Percentiles rank a stretch among this genome's conserved stretches.
Conservation (phyloP, 2,329 filamentous ascomycete species). For the Calonectria crousiana region DNA sequence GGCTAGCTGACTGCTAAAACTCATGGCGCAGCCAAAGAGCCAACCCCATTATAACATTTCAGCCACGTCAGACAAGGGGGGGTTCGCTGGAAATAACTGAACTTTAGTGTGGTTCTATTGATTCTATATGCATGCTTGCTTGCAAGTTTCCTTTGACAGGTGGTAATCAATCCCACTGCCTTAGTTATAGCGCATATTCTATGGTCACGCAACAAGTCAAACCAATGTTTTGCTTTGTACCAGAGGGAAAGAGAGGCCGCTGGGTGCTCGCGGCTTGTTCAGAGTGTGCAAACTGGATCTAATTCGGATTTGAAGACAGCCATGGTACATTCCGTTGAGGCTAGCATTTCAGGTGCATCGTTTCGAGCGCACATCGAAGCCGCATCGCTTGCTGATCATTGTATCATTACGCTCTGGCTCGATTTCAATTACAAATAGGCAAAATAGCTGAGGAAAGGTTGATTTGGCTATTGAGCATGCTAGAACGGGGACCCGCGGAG, state of each 20-base stretch:
- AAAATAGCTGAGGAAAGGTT: background rate
- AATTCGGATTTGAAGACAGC: background rate
- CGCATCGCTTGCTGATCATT: background rate
- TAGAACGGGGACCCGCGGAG: slow-evolving; percentile 7
- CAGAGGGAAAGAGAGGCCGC: background rate
- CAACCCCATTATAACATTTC: background rate
- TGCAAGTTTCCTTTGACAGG: background rate
- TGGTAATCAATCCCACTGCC: background rate
- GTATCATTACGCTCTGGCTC: background rate
- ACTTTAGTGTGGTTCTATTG: background rate
- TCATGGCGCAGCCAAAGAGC: background rate
- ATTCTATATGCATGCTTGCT: background rate
- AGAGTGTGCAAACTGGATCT: background rate
- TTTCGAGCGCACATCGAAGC: background rate
- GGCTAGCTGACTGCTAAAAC: background rate
- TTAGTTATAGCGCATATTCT: background rate
- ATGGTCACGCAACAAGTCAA: background rate
- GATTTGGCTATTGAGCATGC: background rate
- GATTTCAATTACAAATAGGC: background rate
- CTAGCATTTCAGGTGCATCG: background rate
- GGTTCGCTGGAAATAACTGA: background rate
- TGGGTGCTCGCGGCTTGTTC: background rate
- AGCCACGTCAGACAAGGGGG: background rate
- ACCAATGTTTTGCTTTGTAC: background rate
- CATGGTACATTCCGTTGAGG: background rate